Evolutionary conservation across 192 early-diverging fungal genomes (phyloP), one percentile per base, ranked within the genome.

Genomic region (Entomortierella parvispora): DNA sequence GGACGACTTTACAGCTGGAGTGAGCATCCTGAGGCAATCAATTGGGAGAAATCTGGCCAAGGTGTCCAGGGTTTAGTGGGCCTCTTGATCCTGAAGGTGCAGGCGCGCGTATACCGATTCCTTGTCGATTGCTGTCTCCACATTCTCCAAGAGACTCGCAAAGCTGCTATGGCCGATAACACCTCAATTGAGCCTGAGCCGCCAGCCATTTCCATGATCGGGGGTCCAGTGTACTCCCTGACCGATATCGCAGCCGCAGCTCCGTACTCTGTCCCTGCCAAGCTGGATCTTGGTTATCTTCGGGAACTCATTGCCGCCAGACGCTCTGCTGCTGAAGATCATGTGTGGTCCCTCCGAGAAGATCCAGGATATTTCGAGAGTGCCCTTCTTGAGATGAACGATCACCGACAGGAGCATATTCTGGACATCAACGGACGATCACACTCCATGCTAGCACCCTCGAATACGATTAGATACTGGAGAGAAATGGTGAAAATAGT

Each of bases 281-380:
- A 34, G 43, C 31, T 71, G 22, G 46, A 71, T 52, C 62, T 71
- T 37, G 31, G 25, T 33, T 62, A 62, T 53, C 62, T 71, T 23
- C 69, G 37, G 48, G 48, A 64, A 26, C 61, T 71, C 58, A 22
- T 71, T 14, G 61, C 61, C 37, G 62, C 69, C 49, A 71, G 45
- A 45, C 62, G 61, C 11, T 64, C 61, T 2, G 69, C 61, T 46
- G 31, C 33, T 2, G 69, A 71, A 42, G 69, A 71, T 65, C 69
- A 71, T 25, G 46, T 64, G 29, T 71, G 69, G 61, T 71, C 62
- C 32, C 56, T 71, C 26, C 53, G 69, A n/a, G 69, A 71, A 31
- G 69, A 71, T 53, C 69, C 69, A 15, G 22, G 61, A 20, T 71
- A 71, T 42, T 71, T 71, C 64, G 55, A 53, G 28, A 48, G 58